Base-by-base conservation (phyloP, 176 grass and related monocot species). In the Thalia dealbata region DNA sequence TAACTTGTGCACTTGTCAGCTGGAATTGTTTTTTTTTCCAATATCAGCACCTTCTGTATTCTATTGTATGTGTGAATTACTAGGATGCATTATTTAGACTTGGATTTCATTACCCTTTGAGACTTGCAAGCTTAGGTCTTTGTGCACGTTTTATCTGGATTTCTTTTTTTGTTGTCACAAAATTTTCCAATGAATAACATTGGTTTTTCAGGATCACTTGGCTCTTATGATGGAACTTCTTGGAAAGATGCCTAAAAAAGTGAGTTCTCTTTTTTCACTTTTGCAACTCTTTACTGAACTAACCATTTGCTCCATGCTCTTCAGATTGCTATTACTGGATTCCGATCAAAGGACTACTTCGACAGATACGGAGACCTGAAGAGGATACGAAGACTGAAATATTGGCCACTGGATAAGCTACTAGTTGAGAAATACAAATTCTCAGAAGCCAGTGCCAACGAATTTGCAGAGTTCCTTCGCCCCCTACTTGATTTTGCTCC, bases 221-320 rank as follows among this genome's bases (percentile, higher is more conserved):
- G 92, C 92, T 84, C 77, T 91, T 73, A 96, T 91, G 92, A 96
- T 96, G 92, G 92, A 96, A 70, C 44, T 89, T 32, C 86, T 96
- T 56, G 92, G 92, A 48, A 96, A 96, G 79, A 85, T 96, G 75
- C 86, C 86, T 21, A 91, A 86, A 71, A 96, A 96, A 84, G 92
- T 96, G 70, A 54, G 61, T 50, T 24, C 9, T 64, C 23, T 50
- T 70, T 86, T 60, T 72, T 38, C n/a, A 55, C 35, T 55, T 38
- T 59, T 9, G n/a, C 61, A 18, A 22, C 32, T 61, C 51, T 29
- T 27, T 61, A 52, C 66, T 35, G 81, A 10, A 91, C 23, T 13
- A 71, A 52, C 42, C 50, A 61, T 2, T 68, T 73, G 78, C 79
- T 64, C n/a, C 50, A 60, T 82, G 75, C 76, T 82, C 24, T 28